phyloP scores from a whole-genome alignment of 2,329 filamentous ascomycete genomes.

The Uncinocarpus reesii region DNA sequence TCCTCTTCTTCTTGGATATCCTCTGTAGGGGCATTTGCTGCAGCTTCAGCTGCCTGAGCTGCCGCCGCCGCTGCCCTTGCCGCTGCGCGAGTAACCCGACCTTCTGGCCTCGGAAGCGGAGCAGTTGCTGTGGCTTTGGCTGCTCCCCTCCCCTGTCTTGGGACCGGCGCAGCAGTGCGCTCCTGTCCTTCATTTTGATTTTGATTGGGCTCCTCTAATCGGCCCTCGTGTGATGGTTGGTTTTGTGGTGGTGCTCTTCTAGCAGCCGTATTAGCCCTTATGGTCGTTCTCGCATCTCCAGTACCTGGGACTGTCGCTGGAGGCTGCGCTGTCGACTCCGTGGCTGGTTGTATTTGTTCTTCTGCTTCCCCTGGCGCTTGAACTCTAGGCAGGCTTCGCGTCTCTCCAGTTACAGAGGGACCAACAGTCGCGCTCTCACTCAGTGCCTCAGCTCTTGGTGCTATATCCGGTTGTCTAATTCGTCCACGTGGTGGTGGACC shows the following conservation, averaged over 20 bases:
- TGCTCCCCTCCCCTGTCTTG: background rate
- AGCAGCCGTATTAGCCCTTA: background rate
- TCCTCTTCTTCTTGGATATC: background rate
- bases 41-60: background rate
- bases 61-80: background rate
- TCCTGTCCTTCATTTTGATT: background rate
- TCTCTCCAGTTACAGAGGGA: background rate
- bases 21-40: background rate
- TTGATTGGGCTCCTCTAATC: background rate
- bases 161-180: background rate
- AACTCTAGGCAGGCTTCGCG: no score
- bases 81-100: background rate
- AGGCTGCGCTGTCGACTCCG: background rate
- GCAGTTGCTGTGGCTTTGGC: background rate
- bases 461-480: background rate
- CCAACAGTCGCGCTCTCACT: background rate
- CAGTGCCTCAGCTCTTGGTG: background rate
- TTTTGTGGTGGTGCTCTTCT: background rate
- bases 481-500: conserved; percentile 1
- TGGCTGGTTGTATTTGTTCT: background rate
- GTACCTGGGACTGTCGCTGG: background rate
- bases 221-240: background rate
- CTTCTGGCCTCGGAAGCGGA: background rate
- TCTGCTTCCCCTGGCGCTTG: no score
- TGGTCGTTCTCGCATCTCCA: background rate